Base-by-base conservation (phyloP, 768 basidiomycete species). In the Psilocybe azurescens region DNA sequence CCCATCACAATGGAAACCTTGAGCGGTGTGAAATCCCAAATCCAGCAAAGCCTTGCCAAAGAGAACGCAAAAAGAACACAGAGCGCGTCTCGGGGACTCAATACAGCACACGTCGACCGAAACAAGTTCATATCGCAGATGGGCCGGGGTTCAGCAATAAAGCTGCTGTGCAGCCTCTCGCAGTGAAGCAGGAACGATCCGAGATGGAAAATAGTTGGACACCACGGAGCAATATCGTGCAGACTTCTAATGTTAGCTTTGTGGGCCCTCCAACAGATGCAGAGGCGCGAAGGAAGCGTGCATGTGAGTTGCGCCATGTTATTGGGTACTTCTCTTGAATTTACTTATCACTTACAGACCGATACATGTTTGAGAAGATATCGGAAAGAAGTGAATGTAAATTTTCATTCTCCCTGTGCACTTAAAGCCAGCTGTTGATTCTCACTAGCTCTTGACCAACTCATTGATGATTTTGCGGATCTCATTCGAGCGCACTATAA, bases 281-380 rank as follows among this genome's bases (percentile, higher is more conserved):
- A 11, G 68, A 73, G n/a, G 72, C 78, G 0, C 75, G 69, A 46
- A 84, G 79, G 60, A 78, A 75, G 58, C 83, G 88, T 36, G 78
- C 81, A 38, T 91, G 91, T 91, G 71, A 80, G 88, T 16, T 5
- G 14, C 75, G 9, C 41, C 38, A 41, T 20, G 33, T 24, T 13
- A 4, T 49, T 29, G 50, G 36, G 14, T 52, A 58, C 10, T 51
- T 28, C 28, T 29, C 41, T 54, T 9, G 10, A 18, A 9, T 11
- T 50, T 30, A 6, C 47, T 28, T 56, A 29, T 52, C 39, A 50
- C 11, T 8, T 20, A 28, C 41, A 93, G 91, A 89, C 82, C 86
- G 92, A 30, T 99, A 98, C 73, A 96, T 97, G 95, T 95, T 92
- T 70, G 95, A 98, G 74, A 95, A 93, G 76, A 81, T 91, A 28